Base-by-base conservation (phyloP, 78 protist species). In the Polysphondylium violaceum region DNA sequence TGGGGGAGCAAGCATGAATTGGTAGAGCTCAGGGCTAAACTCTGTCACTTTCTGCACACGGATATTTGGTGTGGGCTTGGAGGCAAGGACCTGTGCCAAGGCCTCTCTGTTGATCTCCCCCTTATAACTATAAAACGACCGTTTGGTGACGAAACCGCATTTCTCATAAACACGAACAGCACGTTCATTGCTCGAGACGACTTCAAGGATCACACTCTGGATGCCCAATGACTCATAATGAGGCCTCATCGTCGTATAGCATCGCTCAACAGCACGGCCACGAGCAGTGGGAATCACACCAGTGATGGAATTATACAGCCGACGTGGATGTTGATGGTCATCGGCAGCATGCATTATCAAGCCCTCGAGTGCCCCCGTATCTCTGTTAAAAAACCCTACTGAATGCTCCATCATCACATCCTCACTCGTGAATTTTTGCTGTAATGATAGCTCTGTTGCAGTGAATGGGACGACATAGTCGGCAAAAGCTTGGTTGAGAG, bases 251-350 rank as follows among this genome's bases (percentile, higher is more conserved):
- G 3, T 5, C 29, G 23, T 5, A 60, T 60, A 60, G 19, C 5
- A 4, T 19, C 11, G 7, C 3, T 16, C 3, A 6, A 72, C 55
- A 21, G 8, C 44, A 33, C 43, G 25, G 9, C 78, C 63, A n/a
- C 78, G 16, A 11, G 64, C 35, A 72, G 25, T 23, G 29, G 78
- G 78, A 16, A 72, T 31, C 8, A 72, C 64, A 31, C 78, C 78
- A 3, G 78, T 72, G 14, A 31, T 29, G 19, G 47, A 25, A 72
- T 72, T 72, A 9, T 72, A 72, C 31, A 72, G n/a, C 27, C 12
- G 8, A 16, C 16, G 44, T 50, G 78, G 78, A 17, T 25, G 23
- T 14, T 72, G 47, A 5, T 11, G 14, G 8, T 50, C 16, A 50
- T 72, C 63, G 7, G 38, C 9, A 31, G 63, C 59, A 51, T 72